Evolutionary conservation across 23 red algal species (phyloP), one percentile per base, ranked within the genome.

Genomic region (Gracilariopsis chorda): DNA sequence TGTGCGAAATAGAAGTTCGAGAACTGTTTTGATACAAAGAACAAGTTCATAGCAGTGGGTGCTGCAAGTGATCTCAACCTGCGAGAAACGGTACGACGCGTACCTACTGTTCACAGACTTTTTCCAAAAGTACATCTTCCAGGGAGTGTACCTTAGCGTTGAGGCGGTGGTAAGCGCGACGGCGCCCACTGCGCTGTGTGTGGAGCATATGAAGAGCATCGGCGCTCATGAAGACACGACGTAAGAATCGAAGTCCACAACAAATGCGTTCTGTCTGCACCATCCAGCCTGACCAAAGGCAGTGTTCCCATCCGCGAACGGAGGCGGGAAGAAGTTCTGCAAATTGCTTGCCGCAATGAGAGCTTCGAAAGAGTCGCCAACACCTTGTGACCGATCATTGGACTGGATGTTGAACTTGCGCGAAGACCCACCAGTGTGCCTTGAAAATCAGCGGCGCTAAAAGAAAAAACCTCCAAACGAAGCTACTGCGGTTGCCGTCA

Each of bases 391-490:
- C 25, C 8, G 9, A 33, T 68, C 80, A 8, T n/a, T 68, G 27
- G 80, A 63, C 12, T 68, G 30, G 36, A 84, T 30, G 19, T 28
- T 21, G 47, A 84, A 84, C 41, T 84, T 84, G 17, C 39, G 24
- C 19, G 56, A 67, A 67, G 67, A 84, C 23, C 80, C 80, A 30
- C 80, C 80, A 39, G 56, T n/a, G n/a, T 34, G 34, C 80, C 80
- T 41, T 67, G 53, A 35, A 84, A 84, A 57, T 63, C 52, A 8
- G 59, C 67, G 0, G 80, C 53, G 39, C 53, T 42, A n/a, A 34
- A 84, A 84, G 43, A 84, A 84, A 35, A 84, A 68, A 46, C 80
- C 80, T 19, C 80, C 80, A 68, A 64, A 70, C 8, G 56, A 40
- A 33, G 30, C 55, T 20, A 36, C 59, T 14, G 52, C 25, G 23